A percentile compares a stretch with the other conserved stretches of the same genome.
Conservation (phyloP, 2,329 filamentous ascomycete species). For the Trichoderma afroharzianum region DNA sequence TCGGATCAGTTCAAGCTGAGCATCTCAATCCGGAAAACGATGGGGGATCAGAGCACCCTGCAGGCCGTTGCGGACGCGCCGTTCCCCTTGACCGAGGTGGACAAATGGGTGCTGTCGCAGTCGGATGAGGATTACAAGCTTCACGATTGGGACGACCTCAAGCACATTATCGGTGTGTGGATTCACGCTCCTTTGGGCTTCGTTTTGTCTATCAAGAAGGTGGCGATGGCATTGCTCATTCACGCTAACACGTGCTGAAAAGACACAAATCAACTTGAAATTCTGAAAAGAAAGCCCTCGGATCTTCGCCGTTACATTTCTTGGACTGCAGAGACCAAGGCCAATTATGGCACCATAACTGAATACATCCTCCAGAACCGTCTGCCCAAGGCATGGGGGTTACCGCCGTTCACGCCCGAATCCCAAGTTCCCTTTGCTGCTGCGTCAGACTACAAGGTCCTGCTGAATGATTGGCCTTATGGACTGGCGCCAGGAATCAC, state of each 20-base stretch:
- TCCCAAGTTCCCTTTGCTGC: conserved; percentile 51
- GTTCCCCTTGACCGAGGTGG: conserved; percentile 58
- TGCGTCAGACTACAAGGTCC: conserved; percentile 61
- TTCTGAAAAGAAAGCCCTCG: conserved; percentile 75
- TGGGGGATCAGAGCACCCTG: conserved; percentile 36
- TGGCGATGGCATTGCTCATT: neutral
- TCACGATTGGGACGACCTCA: conserved; percentile 72
- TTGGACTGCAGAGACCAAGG: conserved; percentile 68
- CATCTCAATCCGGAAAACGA: conserved; percentile 24
- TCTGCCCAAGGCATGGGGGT: conserved; percentile 63
- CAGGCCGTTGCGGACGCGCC: conserved; percentile 40
- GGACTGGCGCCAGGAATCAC: conserved; percentile 62
- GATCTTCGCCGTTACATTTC: conserved; percentile 76
- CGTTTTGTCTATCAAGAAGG: neutral
- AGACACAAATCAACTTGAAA: conserved; percentile 62
- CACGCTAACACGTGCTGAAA: neutral
- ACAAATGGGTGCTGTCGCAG: conserved; percentile 56
- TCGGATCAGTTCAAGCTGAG: neutral
- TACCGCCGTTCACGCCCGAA: conserved; percentile 51
- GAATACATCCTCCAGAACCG: conserved; percentile 72
- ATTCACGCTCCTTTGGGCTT: neutral
- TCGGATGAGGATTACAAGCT: conserved; percentile 68
- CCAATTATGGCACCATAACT: conserved; percentile 74
- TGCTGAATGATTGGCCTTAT: conserved; percentile 94
- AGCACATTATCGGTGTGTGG: conserved; percentile 58